Evolutionary conservation across 2,329 filamentous ascomycete species (phyloP), one percentile per base, ranked within the genome.

Genomic region (Simplicillium aogashimaense): DNA sequence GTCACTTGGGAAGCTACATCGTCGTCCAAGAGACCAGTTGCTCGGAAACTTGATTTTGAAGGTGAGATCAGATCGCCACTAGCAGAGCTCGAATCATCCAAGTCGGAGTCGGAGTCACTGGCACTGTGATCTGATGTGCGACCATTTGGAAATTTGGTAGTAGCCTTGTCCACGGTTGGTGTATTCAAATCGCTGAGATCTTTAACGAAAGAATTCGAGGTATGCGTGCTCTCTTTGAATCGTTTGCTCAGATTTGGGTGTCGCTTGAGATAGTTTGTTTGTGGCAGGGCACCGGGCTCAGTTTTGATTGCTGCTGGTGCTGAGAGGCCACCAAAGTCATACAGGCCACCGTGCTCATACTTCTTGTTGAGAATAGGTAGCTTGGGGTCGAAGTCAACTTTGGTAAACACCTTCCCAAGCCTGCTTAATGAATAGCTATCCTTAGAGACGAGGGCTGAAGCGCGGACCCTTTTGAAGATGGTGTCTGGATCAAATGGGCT

Each of bases 401-500:
- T 74, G 28, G 72, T 69, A 45, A 76, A 79, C 10, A 71, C 60
- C 43, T 67, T 75, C 8, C 56, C 57, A 29, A 66, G 66, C 8
- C 64, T 60, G 15, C 46, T 50, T 3, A 49, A 43, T 32, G 44
- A 38, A 36, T 43, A 50, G 55, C 37, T 40, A 36, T 45, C 43
- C 7, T 38, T 39, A 7, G 51, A 42, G 13, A 47, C 40, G 6
- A 40, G 53, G 20, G 74, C 49, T 11, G 70, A 71, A 3, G 73
- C 70, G 28, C 65, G 60, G 9, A 79, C 67, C 32, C 72, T 65
- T 52, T 78, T 78, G 52, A 72, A 78, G 2, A 79, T 74, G 1
- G 71, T 73, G 44, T 74, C 65, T 3, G 72, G 67, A 36, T 73
- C 70, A 45, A 78, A 78, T 1, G 75, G 75, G 45, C 75, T 79